Evolutionary conservation across 2,329 filamentous ascomycete species (phyloP).

Genomic region (Trichoderma atrobrunneum): DNA sequence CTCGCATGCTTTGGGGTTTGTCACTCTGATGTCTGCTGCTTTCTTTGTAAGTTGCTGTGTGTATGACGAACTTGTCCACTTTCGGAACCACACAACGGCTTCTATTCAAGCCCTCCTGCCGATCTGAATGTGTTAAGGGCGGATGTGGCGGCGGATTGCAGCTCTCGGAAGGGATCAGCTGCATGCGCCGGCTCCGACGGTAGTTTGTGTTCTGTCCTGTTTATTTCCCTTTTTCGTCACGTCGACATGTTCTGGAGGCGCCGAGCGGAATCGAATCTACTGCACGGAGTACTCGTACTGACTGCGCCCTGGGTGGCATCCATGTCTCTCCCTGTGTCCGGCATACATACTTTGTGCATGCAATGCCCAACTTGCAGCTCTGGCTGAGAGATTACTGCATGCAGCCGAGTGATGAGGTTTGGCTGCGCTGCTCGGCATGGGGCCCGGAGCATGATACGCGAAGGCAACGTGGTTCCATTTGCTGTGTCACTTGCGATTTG

Average conservation of each 20-base stretch:
- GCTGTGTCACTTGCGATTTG: slow-evolving; percentile 7
- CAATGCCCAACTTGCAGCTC: neutral
- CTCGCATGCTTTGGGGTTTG: neutral
- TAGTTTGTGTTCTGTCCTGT: neutral
- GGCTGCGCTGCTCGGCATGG: slow-evolving; percentile 7
- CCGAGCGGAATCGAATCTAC: neutral
- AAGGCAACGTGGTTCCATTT: slow-evolving; percentile 11
- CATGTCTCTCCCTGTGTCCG: neutral
- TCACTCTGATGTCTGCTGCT: neutral
- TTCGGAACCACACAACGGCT: neutral
- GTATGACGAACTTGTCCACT: slow-evolving; percentile 3
- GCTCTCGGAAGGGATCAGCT: slow-evolving; percentile 15
- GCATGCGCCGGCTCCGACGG: slow-evolving; percentile 13
- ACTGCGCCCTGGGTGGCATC: neutral
- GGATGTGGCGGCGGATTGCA: slow-evolving; percentile 15
- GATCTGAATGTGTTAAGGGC: slow-evolving; percentile 6
- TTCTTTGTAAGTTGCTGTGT: neutral
- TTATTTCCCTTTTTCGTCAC: neutral
- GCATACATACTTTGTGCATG: neutral
- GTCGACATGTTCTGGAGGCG: neutral
- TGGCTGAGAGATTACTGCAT: slow-evolving; percentile 7
- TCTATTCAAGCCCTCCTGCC: slow-evolving; percentile 12
- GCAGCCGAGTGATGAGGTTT: slow-evolving; percentile 6
- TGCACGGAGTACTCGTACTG: neutral
- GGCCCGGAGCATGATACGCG: neutral